Percentiles rank a stretch among this genome's conserved stretches.
phyloP scores from a whole-genome alignment of 1,284 basidiomycete genomes.

The Ganoderma resinaceum region DNA sequence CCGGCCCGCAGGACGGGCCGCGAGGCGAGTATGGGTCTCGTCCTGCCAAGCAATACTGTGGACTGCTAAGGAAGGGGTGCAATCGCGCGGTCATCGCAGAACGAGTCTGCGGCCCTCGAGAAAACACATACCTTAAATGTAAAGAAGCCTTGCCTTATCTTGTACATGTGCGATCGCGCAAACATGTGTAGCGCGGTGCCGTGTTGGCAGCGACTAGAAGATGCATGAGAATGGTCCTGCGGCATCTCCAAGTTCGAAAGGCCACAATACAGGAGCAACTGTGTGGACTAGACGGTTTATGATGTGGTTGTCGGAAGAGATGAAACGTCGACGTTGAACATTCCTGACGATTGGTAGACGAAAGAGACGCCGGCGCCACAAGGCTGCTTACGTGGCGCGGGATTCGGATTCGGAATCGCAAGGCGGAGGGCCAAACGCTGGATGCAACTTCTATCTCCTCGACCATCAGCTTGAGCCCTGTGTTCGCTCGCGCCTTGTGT shows the following conservation, averaged over 20 bases:
- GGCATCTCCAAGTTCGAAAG: background rate
- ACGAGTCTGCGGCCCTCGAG: background rate
- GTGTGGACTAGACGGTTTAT: background rate
- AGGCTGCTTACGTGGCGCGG: background rate
- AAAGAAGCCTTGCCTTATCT: background rate
- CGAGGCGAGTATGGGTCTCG: background rate
- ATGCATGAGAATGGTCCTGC: background rate
- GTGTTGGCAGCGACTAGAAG: background rate
- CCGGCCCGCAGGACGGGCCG: background rate
- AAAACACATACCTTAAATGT: background rate
- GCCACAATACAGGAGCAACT: background rate
- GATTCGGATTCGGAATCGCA: background rate
- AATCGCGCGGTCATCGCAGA: background rate
- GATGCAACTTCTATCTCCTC: background rate
- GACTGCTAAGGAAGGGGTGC: background rate
- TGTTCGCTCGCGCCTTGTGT: background rate
- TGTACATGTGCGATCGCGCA: background rate
- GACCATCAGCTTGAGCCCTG: background rate
- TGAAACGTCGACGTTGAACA: background rate
- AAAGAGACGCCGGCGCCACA: background rate
- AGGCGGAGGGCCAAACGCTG: background rate
- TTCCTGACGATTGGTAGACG: background rate
- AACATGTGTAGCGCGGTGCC: background rate
- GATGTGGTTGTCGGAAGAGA: background rate
- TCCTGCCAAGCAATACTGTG: background rate